Evolutionary conservation across 75 land plant genomes (phyloP).

Genomic region (Azolla pinnata): DNA sequence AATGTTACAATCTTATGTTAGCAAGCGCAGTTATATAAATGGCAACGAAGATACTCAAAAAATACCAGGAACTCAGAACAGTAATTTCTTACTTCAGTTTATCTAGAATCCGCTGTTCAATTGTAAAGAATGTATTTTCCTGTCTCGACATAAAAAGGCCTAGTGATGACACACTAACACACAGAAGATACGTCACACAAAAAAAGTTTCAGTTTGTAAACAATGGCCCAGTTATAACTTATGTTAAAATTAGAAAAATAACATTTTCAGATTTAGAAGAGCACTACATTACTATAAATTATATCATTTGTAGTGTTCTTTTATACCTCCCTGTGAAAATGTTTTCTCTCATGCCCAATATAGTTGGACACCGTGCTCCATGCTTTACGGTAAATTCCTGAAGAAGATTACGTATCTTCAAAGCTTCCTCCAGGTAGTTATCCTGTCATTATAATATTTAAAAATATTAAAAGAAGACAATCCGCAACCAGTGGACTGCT

Average conservation of each 20-base stretch:
- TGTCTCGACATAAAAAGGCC: slow-evolving; percentile 97
- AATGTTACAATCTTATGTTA: no score
- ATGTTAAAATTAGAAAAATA: neutral
- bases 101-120: slow-evolving; percentile 81
- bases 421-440: slow-evolving; percentile 93
- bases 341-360: slow-evolving; percentile 93
- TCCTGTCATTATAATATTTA: slow-evolving; percentile 35
- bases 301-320: no score
- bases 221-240: neutral
- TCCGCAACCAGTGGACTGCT: no score
- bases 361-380: slow-evolving; percentile 75
- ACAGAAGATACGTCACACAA: neutral
- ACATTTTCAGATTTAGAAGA: no score
- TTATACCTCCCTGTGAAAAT: slow-evolving; percentile 97
- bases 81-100: slow-evolving; percentile 69
- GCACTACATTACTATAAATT: no score
- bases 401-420: slow-evolving; percentile 90
- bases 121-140: slow-evolving; percentile 93
- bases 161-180: slow-evolving; percentile 82
- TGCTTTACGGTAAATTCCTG: slow-evolving; percentile 89
- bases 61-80: no score
- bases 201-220: neutral
- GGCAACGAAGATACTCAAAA: neutral
- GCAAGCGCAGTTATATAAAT: no score
- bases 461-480: neutral